These are phyloP conservation scores for Xylaria sp. DNA, from an alignment of 2,329 filamentous ascomycete species.

Conservation along the genomic window DNA sequence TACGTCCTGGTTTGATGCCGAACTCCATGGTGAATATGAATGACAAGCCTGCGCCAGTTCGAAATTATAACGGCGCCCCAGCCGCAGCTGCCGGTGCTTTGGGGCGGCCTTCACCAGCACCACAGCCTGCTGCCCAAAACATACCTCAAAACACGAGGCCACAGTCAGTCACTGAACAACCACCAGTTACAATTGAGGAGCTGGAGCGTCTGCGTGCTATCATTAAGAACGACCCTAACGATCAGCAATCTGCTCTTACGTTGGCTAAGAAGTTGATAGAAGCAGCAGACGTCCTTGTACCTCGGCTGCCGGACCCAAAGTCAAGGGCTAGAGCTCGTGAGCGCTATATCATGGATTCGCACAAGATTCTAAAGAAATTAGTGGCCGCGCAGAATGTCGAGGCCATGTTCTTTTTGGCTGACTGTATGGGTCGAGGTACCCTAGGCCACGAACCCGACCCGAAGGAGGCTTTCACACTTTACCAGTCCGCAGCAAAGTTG, in stretches of 20 bases:
- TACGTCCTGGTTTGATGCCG: conserved; percentile 67
- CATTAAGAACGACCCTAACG: conserved; percentile 73
- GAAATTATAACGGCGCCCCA: conserved; percentile 59
- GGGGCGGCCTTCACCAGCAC: conserved; percentile 46
- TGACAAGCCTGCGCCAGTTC: conserved; percentile 63
- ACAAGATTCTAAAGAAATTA: conserved; percentile 92
- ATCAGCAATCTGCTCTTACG: conserved; percentile 72
- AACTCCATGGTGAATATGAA: conserved; percentile 56
- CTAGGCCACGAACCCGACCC: conserved; percentile 81
- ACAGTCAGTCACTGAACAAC: conserved; percentile 41
- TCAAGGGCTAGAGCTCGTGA: conserved; percentile 78
- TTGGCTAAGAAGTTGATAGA: conserved; percentile 87
- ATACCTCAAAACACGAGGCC: conserved; percentile 37
- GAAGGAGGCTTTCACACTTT: conserved; percentile 91
- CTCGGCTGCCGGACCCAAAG: conserved; percentile 69
- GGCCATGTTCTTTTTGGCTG: conserved; percentile 92
- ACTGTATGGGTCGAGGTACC: conserved; percentile 82
- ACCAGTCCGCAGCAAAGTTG: conserved; percentile 90
- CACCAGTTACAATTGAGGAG: conserved; percentile 77
- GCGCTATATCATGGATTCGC: conserved; percentile 81
- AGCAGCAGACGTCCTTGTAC: conserved; percentile 77
- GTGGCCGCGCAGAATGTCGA: conserved; percentile 74
- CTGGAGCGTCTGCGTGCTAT: conserved; percentile 74
- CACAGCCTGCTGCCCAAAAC: conserved; percentile 25
- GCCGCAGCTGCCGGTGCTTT: conserved; percentile 40